These are phyloP conservation scores for Suhomyces kilbournensis DNA, from an alignment of 805 yeast species.

Conservation along the genomic window DNA sequence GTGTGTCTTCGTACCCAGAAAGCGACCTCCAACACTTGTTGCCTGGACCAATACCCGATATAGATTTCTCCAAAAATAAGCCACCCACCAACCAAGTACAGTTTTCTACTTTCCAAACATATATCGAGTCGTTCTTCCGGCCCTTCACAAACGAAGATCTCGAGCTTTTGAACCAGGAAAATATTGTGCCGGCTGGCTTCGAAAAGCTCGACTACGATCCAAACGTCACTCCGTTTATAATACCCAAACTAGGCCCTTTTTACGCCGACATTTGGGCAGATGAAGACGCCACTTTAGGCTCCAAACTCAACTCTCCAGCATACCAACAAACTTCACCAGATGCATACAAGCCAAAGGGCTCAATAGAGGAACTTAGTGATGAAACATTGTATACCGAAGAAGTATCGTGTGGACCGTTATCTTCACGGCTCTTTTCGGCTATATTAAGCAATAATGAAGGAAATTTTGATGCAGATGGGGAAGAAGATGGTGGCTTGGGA, in stretches of 20 bases:
- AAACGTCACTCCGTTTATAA: constrained; percentile 63
- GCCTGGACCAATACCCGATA: constrained; percentile 87
- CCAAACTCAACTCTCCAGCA: constrained; percentile 48
- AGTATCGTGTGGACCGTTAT: constrained; percentile 87
- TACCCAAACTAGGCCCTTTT: constrained; percentile 81
- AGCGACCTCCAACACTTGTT: constrained; percentile 68
- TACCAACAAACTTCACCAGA: constrained; percentile 41
- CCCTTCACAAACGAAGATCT: constrained; percentile 78
- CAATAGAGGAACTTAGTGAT: constrained; percentile 56
- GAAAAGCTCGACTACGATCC: constrained; percentile 57
- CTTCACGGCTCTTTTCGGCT: constrained; percentile 81
- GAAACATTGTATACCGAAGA: constrained; percentile 66
- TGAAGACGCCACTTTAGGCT: constrained; percentile 57
- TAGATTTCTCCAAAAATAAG: constrained; percentile 79
- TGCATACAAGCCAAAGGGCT: constrained; percentile 54
- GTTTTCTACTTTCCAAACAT: constrained; percentile 80
- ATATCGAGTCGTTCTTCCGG: constrained; percentile 82
- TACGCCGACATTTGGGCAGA: constrained; percentile 85
- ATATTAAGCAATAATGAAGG: constrained; percentile 48
- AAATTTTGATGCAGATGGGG: constrained; percentile 14
- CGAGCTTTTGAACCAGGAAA: constrained; percentile 62
- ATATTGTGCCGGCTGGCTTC: constrained; percentile 52
- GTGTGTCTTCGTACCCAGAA: constrained; percentile 87
- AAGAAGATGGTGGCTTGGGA: constrained; percentile 14
- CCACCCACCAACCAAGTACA: constrained; percentile 80